A percentile compares a stretch with the other conserved stretches of the same genome.
These are phyloP conservation scores for Conoideocrella luteorostrata DNA, from an alignment of 2,329 filamentous ascomycete species.

Conservation along the genomic window DNA sequence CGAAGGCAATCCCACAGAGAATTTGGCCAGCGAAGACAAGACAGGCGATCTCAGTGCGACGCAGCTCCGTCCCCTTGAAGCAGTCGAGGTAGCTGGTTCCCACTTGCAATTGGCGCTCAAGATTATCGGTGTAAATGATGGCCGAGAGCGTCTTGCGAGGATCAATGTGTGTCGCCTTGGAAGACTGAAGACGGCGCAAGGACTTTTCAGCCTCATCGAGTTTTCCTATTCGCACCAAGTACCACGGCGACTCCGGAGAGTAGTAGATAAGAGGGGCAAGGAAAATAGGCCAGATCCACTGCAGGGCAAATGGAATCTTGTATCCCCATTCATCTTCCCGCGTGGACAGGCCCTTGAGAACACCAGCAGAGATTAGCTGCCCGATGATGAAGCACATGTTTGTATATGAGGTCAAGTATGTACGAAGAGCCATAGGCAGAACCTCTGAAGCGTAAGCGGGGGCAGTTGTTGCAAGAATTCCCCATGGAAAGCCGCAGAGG, in stretches of 20 bases:
- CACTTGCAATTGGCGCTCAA: slow-evolving; percentile 15
- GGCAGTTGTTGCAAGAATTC: slow-evolving; percentile 36
- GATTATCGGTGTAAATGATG: slow-evolving; percentile 30
- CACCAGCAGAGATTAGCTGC: slow-evolving; percentile 34
- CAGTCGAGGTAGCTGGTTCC: slow-evolving; percentile 33
- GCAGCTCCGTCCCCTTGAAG: slow-evolving; percentile 36
- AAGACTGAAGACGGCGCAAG: slow-evolving; percentile 23
- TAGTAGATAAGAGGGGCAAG: slow-evolving; percentile 33
- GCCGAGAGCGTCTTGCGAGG: slow-evolving; percentile 30
- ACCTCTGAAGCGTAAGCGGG: slow-evolving; percentile 42
- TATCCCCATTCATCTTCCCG: slow-evolving; percentile 36
- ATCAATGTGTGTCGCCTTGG: slow-evolving; percentile 20
- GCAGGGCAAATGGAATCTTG: slow-evolving; percentile 39
- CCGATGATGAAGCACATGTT: slow-evolving; percentile 43
- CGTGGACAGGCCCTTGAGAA: slow-evolving; percentile 19
- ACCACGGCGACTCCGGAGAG: slow-evolving; percentile 42
- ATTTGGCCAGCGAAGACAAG: slow-evolving; percentile 34
- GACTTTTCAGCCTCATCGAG: slow-evolving; percentile 27
- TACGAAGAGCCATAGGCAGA: slow-evolving; percentile 30
- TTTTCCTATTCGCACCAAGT: slow-evolving; percentile 30
- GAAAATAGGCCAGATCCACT: slow-evolving; percentile 42
- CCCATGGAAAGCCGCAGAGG: slow-evolving; percentile 40
- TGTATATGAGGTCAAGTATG: slow-evolving; percentile 38
- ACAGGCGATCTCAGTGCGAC: slow-evolving; percentile 34
- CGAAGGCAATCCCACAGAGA: slow-evolving; percentile 26